These are phyloP conservation scores for Hypoxylon sp. DNA, from an alignment of 2,329 filamentous ascomycete genomes.

Conservation along the genomic window DNA sequence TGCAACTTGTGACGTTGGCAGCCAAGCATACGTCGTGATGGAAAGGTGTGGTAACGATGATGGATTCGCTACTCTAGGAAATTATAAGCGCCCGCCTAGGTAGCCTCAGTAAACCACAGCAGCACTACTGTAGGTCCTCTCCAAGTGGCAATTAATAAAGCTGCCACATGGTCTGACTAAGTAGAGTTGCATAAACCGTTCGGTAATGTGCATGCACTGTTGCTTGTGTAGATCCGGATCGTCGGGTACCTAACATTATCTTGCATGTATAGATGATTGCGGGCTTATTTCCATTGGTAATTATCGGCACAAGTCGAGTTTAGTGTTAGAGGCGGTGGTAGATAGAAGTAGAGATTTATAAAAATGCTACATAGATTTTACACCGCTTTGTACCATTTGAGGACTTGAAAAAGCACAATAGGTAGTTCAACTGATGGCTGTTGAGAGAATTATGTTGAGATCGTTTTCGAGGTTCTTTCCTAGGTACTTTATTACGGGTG, in stretches of 20 bases:
- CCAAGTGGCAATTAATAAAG: conserved; percentile 16
- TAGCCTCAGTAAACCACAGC: background rate
- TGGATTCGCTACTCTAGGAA: conserved; percentile 3
- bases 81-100: background rate
- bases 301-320: background rate
- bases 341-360: background rate
- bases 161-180: conserved; percentile 24
- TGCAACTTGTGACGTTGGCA: conserved; percentile 8
- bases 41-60: conserved; percentile 35
- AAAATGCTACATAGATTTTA: background rate
- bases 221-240: conserved; percentile 37
- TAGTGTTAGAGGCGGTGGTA: background rate
- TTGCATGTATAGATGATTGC: too few species aligned
- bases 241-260: conserved; percentile 36
- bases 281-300: too few species aligned
- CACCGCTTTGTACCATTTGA: background rate
- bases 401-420: background rate
- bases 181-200: conserved; percentile 32
- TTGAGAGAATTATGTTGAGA: background rate
- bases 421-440: too few species aligned
- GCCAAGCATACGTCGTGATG: conserved; percentile 22
- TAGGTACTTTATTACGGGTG: too few species aligned
- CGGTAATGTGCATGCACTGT: conserved; percentile 30
- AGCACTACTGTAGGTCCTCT: background rate
- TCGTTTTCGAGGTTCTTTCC: background rate